Evolutionary conservation across 306 rosid genomes (phyloP), one percentile per base, ranked within the genome.

Genomic region (Clitoria ternatea): DNA sequence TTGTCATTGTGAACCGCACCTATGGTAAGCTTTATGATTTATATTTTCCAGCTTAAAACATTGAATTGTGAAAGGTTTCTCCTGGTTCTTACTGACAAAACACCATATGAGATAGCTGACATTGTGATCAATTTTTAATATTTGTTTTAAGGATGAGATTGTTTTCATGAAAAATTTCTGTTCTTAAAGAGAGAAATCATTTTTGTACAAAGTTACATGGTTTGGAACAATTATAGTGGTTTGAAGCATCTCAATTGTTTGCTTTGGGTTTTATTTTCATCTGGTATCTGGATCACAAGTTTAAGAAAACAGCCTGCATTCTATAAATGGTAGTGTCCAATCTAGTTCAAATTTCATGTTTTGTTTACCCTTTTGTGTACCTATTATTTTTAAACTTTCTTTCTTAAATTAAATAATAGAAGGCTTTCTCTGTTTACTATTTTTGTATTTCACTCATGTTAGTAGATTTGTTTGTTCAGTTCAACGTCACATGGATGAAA

Each of bases 1-100:
- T 94, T 80, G 97, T 87, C 76, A 90, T 94, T 81, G 97, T 92
- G 42, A 89, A 94, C 76, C 97, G 97, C 76, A 89, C 98, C 53
- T 90, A 84, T 78, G 96, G 98, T 94, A 74, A 40, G 65, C 68
- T 45, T 81, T 75, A 30, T 15, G 7, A 33, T 78, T 66, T 49
- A n/a, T 27, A 7, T 27, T 77, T 36, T 73, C 44, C 62, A 54
- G 33, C 55, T 36, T 72, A 45, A 32, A 56, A 66, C 23, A 19
- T 56, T 48, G 30, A 73, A 73, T 73, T 43, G 74, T 66, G 35
- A 35, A 43, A 26, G 55, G 35, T 53, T 53, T 59, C 32, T 76
- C 66, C 13, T 33, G 62, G 29, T 60, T 35, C 17, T 54, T 74
- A 15, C 64, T 40, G 44, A 7, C 37, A 36, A 55, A 56, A 40